Conservation (phyloP, 129 eudicot genomes). For the Chrysanthemum lavandulifolium region DNA sequence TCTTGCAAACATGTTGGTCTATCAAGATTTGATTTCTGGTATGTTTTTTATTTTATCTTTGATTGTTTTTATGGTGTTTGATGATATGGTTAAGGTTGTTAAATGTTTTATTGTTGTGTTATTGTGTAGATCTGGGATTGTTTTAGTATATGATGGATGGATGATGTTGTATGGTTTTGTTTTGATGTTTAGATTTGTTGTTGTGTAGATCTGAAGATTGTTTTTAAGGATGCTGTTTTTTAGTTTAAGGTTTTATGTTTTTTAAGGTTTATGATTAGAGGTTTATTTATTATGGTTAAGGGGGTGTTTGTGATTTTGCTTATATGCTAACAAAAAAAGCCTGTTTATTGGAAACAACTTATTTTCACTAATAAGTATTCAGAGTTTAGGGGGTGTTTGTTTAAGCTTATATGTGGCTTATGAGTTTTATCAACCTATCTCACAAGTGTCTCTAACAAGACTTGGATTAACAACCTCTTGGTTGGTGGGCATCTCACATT, state of each 20-base stretch:
- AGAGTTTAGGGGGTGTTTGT: no score
- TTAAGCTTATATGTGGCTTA: no score
- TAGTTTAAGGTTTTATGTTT: background rate
- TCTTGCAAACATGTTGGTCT: constrained; percentile 58
- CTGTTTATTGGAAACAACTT: no score
- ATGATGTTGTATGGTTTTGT: background rate
- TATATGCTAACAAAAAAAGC: background rate
- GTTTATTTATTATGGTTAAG: background rate
- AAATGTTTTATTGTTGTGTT: background rate
- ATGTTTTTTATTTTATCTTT: background rate
- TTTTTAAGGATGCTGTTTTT: background rate
- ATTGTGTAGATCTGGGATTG: constrained; percentile 19
- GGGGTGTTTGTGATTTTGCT: background rate
- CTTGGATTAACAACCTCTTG: no score
- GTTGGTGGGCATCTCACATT: no score
- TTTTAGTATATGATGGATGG: background rate
- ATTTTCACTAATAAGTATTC: no score
- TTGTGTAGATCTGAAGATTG: constrained; percentile 23
- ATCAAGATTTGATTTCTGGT: constrained; percentile 61
- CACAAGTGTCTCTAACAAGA: no score
- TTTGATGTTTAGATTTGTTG: constrained; percentile 22
- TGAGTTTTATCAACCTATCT: no score
- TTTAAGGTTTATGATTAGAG: no score
- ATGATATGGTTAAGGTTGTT: background rate
- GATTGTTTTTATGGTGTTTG: background rate